These are phyloP conservation scores for Madurella fahalii DNA, from an alignment of 2,329 filamentous ascomycete genomes.

Conservation along the genomic window DNA sequence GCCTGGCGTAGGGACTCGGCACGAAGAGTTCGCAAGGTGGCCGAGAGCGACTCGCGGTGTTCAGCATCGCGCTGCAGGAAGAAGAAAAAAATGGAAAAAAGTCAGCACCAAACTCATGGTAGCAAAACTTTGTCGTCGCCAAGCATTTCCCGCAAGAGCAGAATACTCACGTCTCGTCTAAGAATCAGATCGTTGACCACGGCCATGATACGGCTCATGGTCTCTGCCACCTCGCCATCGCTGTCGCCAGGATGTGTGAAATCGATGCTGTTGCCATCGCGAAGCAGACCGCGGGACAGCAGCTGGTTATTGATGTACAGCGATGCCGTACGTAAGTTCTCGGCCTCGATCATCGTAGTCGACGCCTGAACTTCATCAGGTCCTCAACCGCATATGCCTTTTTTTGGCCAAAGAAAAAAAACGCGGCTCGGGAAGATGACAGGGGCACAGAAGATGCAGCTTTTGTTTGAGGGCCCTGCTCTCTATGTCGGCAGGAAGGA, in stretches of 20 bases:
- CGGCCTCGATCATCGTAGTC: constrained; percentile 49
- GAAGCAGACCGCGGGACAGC: constrained; percentile 59
- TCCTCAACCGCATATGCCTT: background rate
- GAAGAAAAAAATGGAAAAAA: constrained; percentile 6
- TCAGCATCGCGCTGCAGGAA: constrained; percentile 73
- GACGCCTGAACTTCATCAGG: constrained; percentile 12
- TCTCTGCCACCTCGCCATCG: constrained; percentile 50
- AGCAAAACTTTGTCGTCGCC: background rate
- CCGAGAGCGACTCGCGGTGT: constrained; percentile 77
- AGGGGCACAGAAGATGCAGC: background rate
- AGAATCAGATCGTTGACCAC: constrained; percentile 91
- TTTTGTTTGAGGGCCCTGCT: background rate
- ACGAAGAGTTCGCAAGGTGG: constrained; percentile 71
- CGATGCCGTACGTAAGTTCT: constrained; percentile 63
- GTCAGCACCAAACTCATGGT: background rate
- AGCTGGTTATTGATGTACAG: constrained; percentile 71
- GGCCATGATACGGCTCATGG: constrained; percentile 84
- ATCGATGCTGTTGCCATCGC: constrained; percentile 71
- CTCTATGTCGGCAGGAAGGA: background rate
- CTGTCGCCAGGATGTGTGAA: constrained; percentile 69
- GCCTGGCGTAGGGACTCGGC: constrained; percentile 71
- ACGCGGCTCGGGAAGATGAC: background rate
- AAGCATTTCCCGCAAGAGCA: background rate
- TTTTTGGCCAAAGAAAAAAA: background rate
- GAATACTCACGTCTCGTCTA: constrained; percentile 70